Percentiles rank a stretch among this genome's conserved stretches.
phyloP scores from a whole-genome alignment of 1,284 basidiomycete species.

The Porodaedalea pini region DNA sequence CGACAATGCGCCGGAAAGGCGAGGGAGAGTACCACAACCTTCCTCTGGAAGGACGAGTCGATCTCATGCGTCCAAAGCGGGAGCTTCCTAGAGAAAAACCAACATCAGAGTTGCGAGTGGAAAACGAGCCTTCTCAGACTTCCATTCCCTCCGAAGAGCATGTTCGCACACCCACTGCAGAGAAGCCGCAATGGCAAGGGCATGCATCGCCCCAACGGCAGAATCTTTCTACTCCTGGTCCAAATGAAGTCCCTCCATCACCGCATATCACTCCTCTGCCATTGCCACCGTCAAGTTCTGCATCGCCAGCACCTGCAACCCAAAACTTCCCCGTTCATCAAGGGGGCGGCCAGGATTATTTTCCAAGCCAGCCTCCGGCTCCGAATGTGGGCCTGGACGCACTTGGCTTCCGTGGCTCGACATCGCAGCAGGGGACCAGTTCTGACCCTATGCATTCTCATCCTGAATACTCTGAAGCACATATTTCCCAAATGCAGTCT shows the following conservation, averaged over 20 bases:
- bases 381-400: no score
- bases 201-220: slow-evolving; percentile 33
- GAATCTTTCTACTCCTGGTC: slow-evolving; percentile 54
- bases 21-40: slow-evolving; percentile 75
- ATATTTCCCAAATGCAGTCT: not conserved
- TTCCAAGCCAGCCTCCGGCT: no score
- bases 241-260: slow-evolving; percentile 46
- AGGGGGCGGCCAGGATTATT: not conserved
- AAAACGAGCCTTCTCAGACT: slow-evolving; percentile 18
- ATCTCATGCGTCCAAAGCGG: slow-evolving; percentile 69
- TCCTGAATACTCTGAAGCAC: not conserved
- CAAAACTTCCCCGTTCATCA: not conserved
- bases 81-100: slow-evolving; percentile 30
- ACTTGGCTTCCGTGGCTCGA: no score
- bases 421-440: no score
- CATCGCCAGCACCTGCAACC: not conserved
- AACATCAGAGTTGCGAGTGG: slow-evolving; percentile 14
- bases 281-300: not conserved
- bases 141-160: not conserved
- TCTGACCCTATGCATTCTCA: not conserved
- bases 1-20: slow-evolving; percentile 26
- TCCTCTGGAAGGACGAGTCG: slow-evolving; percentile 82
- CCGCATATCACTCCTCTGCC: slow-evolving; percentile 32
- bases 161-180: slow-evolving; percentile 29
- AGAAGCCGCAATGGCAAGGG: slow-evolving; percentile 24